Base-by-base conservation (phyloP, 176 grass and related monocot genomes). In the Oryza glumipatula region DNA sequence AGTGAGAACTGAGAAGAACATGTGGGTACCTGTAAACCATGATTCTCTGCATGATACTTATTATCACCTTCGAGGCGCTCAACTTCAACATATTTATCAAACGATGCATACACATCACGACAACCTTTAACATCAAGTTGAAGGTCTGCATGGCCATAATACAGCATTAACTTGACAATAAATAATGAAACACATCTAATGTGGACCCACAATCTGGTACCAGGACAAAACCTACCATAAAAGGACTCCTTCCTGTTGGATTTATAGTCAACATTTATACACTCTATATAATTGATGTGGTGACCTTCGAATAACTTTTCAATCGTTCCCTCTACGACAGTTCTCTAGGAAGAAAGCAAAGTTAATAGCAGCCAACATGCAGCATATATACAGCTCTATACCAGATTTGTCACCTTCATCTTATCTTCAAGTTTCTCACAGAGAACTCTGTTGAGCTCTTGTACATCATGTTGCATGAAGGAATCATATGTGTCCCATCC, bases 401-500 rank as follows among this genome's bases (percentile, higher is more conserved):
- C 12, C 23, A 83, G 38, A 83, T 83, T 65, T 67, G 23, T 67
- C 61, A 97, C 92, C 94, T 97, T 97, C 94, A 94, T 97, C 74
- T 97, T 97, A 82, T 90, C 92, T 86, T 97, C 92, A 65, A 97
- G 89, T 91, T 94, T 97, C 83, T 97, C 94, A 74, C 94, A 92
- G 32, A 97, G 92, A 87, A 97, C 94, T 89, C 92, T 92, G 68
- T 97, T 94, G 80, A 97, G 90, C 87, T 97, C 94, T 85, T 97
- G 94, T 66, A 92, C 92, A 78, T 94, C 94, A 82, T 97, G 94
- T 80, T 97, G 94, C 94, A 97, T 97, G 88, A 97, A 97, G 88
- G 94, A 97, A 86, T 97, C 92, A 90, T 94, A 97, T 67, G 94
- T 97, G 78, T 97, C 94, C 94, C 94, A 97, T 75, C 94, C 94